Conservation (phyloP, 805 yeast species). For the Wickerhamiella kurtzmanii region DNA sequence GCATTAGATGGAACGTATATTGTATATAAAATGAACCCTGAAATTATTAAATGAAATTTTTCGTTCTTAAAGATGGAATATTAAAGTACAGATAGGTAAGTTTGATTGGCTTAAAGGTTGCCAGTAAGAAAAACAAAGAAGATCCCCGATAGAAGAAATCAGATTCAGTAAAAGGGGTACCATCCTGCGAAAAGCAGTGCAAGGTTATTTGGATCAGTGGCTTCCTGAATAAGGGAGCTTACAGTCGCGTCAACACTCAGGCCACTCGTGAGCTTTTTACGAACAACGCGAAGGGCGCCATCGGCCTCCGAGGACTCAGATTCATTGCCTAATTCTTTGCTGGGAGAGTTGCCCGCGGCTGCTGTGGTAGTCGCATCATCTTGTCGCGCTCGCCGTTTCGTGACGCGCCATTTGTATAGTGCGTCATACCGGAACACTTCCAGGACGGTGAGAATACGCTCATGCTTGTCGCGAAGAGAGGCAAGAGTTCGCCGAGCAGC, state of each 20-base stretch:
- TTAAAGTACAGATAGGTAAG: background rate
- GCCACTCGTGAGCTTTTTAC: constrained; percentile 55
- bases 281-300: constrained; percentile 60
- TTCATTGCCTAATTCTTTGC: background rate
- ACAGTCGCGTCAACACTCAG: constrained; percentile 76
- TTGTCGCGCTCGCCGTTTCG: constrained; percentile 37
- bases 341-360: background rate
- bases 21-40: too few species aligned
- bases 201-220: constrained; percentile 52
- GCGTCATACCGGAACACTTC: constrained; percentile 90
- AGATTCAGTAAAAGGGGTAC: constrained; percentile 24
- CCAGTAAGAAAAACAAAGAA: too few species aligned
- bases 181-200: constrained; percentile 51
- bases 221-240: constrained; percentile 65
- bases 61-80: background rate
- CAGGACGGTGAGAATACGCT: constrained; percentile 63
- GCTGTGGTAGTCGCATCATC: background rate
- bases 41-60: too few species aligned
- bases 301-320: constrained; percentile 48
- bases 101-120: too few species aligned
- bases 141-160: background rate
- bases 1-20: too few species aligned
- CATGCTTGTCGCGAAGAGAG: constrained; percentile 51
- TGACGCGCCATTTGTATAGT: constrained; percentile 76
- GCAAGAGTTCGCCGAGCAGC: constrained; percentile 62